Evolutionary conservation across 2,329 filamentous ascomycete genomes (phyloP).

Genomic region (Colletotrichum karsti): DNA sequence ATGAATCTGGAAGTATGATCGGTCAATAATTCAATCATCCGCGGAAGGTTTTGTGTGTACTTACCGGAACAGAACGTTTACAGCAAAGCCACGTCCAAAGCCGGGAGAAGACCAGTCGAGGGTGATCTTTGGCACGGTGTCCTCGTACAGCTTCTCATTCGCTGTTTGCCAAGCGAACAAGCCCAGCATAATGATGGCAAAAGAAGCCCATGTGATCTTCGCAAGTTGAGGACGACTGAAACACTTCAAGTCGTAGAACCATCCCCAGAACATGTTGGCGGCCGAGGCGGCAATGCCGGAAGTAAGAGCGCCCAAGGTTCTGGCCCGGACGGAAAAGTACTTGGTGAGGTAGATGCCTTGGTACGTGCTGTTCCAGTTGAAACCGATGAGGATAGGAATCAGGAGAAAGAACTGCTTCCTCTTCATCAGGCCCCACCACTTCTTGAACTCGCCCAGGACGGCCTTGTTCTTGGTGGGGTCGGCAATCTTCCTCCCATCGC

Average conservation of each 20-base stretch:
- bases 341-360: slow-evolving; percentile 60
- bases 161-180: slow-evolving; percentile 57
- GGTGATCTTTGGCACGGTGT: slow-evolving; percentile 44
- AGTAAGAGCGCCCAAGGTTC: slow-evolving; percentile 53
- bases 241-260: slow-evolving; percentile 54
- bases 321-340: slow-evolving; percentile 59
- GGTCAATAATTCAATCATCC: rapidly evolving
- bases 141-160: slow-evolving; percentile 55
- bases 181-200: slow-evolving; percentile 50
- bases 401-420: slow-evolving; percentile 56
- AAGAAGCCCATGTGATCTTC: slow-evolving; percentile 49
- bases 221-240: slow-evolving; percentile 52
- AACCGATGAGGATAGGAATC: slow-evolving; percentile 57
- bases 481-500: slow-evolving; percentile 39
- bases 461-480: slow-evolving; percentile 46
- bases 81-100: slow-evolving; percentile 55
- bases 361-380: slow-evolving; percentile 60
- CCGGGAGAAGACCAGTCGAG: slow-evolving; percentile 54
- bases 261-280: slow-evolving; percentile 58
- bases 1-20: slow-evolving; percentile 43
- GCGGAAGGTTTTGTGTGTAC: too few relatives aligned
- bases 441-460: slow-evolving; percentile 45
- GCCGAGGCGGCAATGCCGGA: slow-evolving; percentile 54
- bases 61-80: slow-evolving; percentile 55
- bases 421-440: slow-evolving; percentile 47